A percentile compares a stretch with the other conserved stretches of the same genome.
Evolutionary conservation across 169 alveolate species (phyloP).

Genomic region (Cyclospora cayetanensis): DNA sequence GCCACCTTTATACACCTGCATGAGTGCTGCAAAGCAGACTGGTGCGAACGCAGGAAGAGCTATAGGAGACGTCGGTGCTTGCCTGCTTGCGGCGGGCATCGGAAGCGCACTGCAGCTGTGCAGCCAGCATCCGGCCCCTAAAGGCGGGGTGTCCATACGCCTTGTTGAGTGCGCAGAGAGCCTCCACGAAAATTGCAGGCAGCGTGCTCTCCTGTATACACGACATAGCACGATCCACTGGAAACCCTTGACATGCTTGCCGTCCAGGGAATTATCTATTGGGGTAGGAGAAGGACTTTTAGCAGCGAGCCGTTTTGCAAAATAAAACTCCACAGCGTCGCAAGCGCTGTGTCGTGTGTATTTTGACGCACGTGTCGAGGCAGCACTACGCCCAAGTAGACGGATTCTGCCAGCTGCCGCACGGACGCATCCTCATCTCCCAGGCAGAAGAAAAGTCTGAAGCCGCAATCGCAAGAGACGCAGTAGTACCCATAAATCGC

Average conservation of each 20-base stretch:
- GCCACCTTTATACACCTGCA: neutral
- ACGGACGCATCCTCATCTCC: slow-evolving; percentile 23
- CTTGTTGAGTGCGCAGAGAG: slow-evolving; percentile 6
- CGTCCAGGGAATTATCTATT: neutral
- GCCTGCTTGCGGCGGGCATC: neutral
- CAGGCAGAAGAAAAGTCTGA: slow-evolving; percentile 24
- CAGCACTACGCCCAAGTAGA: slow-evolving; percentile 22
- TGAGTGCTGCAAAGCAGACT: neutral
- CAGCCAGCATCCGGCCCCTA: neutral
- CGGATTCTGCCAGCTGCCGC: slow-evolving; percentile 32
- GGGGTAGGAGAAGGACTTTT: too few relatives aligned
- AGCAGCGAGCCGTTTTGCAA: too few relatives aligned
- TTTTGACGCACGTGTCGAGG: slow-evolving; percentile 48
- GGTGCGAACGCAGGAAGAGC: neutral
- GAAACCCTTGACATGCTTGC: neutral
- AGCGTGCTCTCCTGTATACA: neutral
- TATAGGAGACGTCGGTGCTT: neutral
- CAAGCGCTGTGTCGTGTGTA: too few relatives aligned
- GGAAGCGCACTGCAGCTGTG: neutral
- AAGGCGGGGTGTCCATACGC: slow-evolving; percentile 46
- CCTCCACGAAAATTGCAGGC: slow-evolving; percentile 3
- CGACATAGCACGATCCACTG: neutral
- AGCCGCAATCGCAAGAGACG: neutral
- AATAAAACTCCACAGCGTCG: too few relatives aligned
- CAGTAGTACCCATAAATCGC: too few relatives aligned